These are phyloP conservation scores for Diaporthe nobilis DNA, from an alignment of 2,329 filamentous ascomycete species.

Conservation along the genomic window DNA sequence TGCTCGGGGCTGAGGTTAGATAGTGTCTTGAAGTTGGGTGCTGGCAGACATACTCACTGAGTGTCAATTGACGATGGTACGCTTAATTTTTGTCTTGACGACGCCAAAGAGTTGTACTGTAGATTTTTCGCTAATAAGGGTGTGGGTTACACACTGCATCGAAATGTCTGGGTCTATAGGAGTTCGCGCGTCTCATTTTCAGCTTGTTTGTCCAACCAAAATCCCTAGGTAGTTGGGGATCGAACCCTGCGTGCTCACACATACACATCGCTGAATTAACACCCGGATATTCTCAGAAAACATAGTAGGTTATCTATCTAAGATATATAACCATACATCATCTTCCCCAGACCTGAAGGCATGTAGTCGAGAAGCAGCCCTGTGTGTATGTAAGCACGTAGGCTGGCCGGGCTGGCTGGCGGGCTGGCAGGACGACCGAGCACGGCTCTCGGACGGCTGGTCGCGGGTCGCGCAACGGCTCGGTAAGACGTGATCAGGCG, in stretches of 20 bases:
- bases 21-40: background rate
- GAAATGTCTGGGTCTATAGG: background rate
- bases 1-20: background rate
- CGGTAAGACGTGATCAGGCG: slow-evolving; percentile 39
- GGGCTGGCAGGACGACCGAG: background rate
- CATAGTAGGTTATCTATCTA: background rate
- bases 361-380: background rate
- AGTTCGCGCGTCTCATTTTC: background rate
- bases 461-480: slow-evolving; percentile 37
- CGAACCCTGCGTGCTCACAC: background rate
- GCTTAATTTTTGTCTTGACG: background rate
- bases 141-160: background rate
- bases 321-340: too few species aligned
- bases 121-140: background rate
- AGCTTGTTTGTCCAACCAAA: background rate
- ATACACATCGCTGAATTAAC: background rate
- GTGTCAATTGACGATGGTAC: background rate
- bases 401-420: background rate
- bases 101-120: too few species aligned
- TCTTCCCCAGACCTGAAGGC: background rate
- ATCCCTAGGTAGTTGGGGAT: background rate
- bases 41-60: background rate
- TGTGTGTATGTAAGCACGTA: background rate
- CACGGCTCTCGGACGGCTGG: slow-evolving; percentile 40
- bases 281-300: background rate